Evolutionary conservation across 129 eudicot genomes (phyloP).

Genomic region (Pseudognaphalium luteoalbum): DNA sequence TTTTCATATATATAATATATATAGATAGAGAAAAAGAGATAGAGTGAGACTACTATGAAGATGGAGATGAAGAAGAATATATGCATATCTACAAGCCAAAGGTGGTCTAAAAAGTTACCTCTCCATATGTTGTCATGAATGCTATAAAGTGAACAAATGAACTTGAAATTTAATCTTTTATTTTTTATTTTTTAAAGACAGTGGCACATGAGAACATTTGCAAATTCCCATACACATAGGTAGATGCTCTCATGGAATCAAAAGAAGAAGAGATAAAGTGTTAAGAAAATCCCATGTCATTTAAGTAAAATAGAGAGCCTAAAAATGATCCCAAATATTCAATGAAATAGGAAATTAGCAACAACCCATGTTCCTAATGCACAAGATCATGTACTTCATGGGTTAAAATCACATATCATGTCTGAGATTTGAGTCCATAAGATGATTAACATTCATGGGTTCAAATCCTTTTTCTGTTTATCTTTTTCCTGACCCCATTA

Average conservation of each 20-base stretch:
- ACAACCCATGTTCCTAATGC: constrained; percentile 31
- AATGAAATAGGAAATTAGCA: constrained; percentile 16
- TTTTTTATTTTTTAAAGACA: too few species aligned
- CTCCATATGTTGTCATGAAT: constrained; percentile 39
- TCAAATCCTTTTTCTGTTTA: not conserved
- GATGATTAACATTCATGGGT: constrained; percentile 23
- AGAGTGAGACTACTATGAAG: constrained; percentile 15
- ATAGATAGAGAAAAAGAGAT: not conserved
- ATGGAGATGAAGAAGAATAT: constrained; percentile 21
- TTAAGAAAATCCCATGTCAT: constrained; percentile 21
- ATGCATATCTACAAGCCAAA: constrained; percentile 31
- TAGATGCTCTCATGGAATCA: constrained; percentile 30
- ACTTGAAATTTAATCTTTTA: constrained; percentile 7
- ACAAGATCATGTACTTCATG: constrained; percentile 32
- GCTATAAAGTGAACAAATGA: constrained; percentile 32
- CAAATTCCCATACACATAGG: constrained; percentile 39
- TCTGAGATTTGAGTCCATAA: constrained; percentile 20
- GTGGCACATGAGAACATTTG: constrained; percentile 32
- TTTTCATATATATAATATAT: not conserved
- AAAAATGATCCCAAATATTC: constrained; percentile 15
- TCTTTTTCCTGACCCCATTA: constrained; percentile 26
- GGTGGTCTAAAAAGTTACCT: constrained; percentile 43
- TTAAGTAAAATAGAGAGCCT: constrained; percentile 21
- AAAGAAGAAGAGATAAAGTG: constrained; percentile 11
- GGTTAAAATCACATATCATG: constrained; percentile 9